phyloP scores from a whole-genome alignment of 1,284 basidiomycete species.

The Schizophyllum amplum region DNA sequence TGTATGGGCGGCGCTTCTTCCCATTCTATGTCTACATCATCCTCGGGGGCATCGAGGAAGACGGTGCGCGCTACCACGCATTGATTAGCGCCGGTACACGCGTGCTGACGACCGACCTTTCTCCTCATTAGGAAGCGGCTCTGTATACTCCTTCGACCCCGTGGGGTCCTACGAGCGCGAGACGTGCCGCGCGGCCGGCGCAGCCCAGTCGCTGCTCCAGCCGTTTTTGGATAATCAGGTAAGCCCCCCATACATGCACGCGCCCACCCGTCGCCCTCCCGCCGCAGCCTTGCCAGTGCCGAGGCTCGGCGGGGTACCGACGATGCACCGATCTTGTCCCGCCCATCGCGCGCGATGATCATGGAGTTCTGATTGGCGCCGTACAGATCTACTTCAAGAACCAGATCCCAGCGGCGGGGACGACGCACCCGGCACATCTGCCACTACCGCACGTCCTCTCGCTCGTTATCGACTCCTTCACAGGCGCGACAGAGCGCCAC shows the following conservation, averaged over 20 bases:
- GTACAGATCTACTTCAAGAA: conserved; percentile 94
- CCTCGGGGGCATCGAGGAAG: conserved; percentile 89
- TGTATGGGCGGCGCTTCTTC: conserved; percentile 92
- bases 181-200: conserved; percentile 88
- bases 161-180: conserved; percentile 95
- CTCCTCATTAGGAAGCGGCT: conserved; percentile 64
- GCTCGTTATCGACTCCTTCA: conserved; percentile 90
- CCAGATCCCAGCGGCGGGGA: conserved; percentile 62
- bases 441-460: conserved; percentile 73
- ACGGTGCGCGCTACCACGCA: conserved; percentile 51
- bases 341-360: neutral
- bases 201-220: conserved; percentile 87
- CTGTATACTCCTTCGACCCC: conserved; percentile 96
- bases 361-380: conserved; percentile 2
- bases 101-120: conserved; percentile 9
- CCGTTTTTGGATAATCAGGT: conserved; percentile 97
- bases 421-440: conserved; percentile 70
- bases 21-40: conserved; percentile 97
- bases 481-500: conserved; percentile 90
- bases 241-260: conserved; percentile 16
- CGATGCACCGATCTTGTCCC: conserved; percentile 3
- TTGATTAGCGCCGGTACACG: conserved; percentile 4
- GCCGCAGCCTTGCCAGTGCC: conserved; percentile 2
- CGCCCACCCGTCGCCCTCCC: conserved; percentile 3
- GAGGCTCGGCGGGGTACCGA: conserved; percentile 14